Base-by-base conservation (phyloP, 108 stramenopile species). In the Cyclotella atomus region DNA sequence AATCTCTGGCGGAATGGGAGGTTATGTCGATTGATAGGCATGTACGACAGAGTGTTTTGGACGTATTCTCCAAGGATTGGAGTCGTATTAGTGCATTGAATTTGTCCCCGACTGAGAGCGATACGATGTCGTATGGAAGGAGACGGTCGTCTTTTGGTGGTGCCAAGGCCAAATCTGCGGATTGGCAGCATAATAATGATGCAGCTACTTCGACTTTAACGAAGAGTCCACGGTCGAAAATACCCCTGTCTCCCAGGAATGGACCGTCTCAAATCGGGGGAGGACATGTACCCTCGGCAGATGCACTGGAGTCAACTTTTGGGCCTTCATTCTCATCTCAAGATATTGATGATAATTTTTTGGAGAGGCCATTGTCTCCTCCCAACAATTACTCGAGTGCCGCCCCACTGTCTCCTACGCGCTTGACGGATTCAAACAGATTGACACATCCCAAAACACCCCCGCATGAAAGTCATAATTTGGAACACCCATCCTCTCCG, bases 1-100 rank as follows among this genome's bases (percentile, higher is more conserved):
- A n/a, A n/a, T n/a, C n/a, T n/a, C 65, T 95, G 49, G 88, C 89
- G 5, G 91, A 95, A 61, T 92, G 93, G 93, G 94, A 95, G 65
- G 81, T 89, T 0, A 68, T 91, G 20, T 88, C 88, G 0, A 76
- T 95, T 6, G 94, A 92, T 59, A 68, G 69, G 38, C 77, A 88
- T 44, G 89, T 92, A 30, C 69, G 89, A 15, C 69, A 87, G 33
- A 89, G 89, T 33, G 89, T 95, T 34, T 64, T 81, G 36, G 86
- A 88, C 57, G 70, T 92, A 16, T 79, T 92, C 36, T 82, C 85
- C 17, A 82, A 60, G 56, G 91, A 92, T 68, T 95, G 94, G 94
- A 82, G 87, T 35, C 65, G 79, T 9, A 87, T 87, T 45, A 74
- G 68, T 56, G 44, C 77, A 1, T 67, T 71, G 65, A 71, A 59